These are phyloP conservation scores for Jimgerdemannia lactiflua DNA, from an alignment of 192 early-diverging fungal genomes.

Conservation along the genomic window DNA sequence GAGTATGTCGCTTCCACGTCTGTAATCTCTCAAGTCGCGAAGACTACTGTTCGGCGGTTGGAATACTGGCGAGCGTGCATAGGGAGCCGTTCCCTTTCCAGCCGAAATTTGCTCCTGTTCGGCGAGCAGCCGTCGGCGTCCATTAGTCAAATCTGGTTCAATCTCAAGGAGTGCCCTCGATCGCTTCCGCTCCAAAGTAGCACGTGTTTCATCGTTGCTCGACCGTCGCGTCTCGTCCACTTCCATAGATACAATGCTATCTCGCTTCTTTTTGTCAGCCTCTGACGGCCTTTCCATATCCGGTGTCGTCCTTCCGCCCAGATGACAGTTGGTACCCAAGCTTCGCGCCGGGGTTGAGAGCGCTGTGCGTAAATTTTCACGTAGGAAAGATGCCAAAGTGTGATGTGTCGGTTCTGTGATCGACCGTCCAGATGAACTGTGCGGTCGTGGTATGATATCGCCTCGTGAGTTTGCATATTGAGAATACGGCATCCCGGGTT, in stretches of 20 bases:
- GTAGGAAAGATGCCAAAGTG: not conserved
- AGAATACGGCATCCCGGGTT: not conserved
- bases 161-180: not conserved
- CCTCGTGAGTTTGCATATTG: not conserved
- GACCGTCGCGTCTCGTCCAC: not conserved
- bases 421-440: not conserved
- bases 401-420: not conserved
- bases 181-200: not conserved
- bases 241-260: not conserved
- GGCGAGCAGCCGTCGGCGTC: not conserved
- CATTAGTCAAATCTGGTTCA: not conserved
- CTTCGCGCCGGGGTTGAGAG: not conserved
- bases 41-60: not conserved
- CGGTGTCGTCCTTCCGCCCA: not conserved
- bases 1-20: not conserved
- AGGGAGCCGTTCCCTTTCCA: not conserved
- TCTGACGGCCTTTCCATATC: not conserved
- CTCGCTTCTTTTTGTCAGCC: not conserved
- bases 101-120: not conserved
- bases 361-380: not conserved
- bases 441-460: not conserved
- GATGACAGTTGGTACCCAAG: not conserved
- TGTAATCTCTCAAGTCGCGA: not conserved
- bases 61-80: not conserved
- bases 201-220: not conserved